phyloP scores from a whole-genome alignment of 192 early-diverging fungal species.

The Dissophora ornata region DNA sequence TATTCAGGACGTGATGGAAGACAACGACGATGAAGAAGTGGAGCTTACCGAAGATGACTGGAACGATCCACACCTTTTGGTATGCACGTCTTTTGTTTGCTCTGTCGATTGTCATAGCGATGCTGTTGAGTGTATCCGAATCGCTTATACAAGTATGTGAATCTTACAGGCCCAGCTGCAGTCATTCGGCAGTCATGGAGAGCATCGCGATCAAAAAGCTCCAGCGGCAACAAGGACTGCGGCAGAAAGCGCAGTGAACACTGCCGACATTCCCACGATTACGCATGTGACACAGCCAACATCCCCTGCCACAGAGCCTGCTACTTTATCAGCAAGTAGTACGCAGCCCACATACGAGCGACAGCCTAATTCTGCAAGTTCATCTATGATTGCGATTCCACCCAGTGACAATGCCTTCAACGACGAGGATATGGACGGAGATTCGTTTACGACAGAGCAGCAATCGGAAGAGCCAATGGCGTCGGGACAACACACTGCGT shows the following conservation, averaged over 20 bases:
- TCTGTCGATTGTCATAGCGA: no score
- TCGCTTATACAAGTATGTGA: no score
- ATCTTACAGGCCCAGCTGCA: slow-evolving; percentile 38
- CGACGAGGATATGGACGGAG: slow-evolving; percentile 29
- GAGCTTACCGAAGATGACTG: slow-evolving; percentile 79
- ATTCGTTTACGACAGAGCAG: slow-evolving; percentile 8
- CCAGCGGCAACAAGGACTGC: background rate
- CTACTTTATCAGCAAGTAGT: background rate
- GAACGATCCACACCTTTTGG: slow-evolving; percentile 81
- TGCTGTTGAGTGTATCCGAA: no score
- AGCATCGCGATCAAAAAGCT: slow-evolving; percentile 16
- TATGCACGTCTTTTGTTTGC: slow-evolving; percentile 37
- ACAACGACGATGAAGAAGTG: slow-evolving; percentile 70
- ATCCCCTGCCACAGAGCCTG: slow-evolving; percentile 3
- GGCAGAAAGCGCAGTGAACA: background rate
- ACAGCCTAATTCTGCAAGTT: slow-evolving; percentile 19
- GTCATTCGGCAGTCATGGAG: slow-evolving; percentile 38
- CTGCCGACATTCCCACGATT: background rate
- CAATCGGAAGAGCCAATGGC: background rate
- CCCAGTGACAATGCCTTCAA: slow-evolving; percentile 25
- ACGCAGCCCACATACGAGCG: background rate
- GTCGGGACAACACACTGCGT: slow-evolving; percentile 4
- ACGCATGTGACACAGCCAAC: background rate
- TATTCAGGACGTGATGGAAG: slow-evolving; percentile 21
- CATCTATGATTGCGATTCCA: slow-evolving; percentile 47